Conservation (phyloP, 2,329 filamentous ascomycete species). For the Colletotrichum graminicola region DNA sequence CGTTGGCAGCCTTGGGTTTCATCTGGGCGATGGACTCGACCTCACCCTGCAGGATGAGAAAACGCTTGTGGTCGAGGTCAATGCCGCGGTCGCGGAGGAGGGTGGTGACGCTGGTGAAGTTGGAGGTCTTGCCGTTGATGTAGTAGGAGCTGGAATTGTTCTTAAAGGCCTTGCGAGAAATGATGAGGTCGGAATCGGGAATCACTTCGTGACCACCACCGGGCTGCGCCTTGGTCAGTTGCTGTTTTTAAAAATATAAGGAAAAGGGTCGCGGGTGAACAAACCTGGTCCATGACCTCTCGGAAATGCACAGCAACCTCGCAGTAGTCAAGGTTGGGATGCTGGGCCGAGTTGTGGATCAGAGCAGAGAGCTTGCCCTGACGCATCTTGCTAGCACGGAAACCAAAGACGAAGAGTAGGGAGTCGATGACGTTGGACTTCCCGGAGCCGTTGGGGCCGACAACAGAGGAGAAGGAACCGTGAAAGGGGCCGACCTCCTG, state of each 20-base stretch:
- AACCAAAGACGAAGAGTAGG: slow-evolving; percentile 97
- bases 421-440: slow-evolving; percentile 99
- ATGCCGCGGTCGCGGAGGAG: slow-evolving; percentile 89
- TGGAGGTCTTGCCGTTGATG: slow-evolving; percentile 90
- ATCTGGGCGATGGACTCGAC: slow-evolving; percentile 99
- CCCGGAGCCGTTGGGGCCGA: slow-evolving; percentile 96
- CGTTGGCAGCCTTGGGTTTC: slow-evolving; percentile 95
- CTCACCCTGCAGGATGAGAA: slow-evolving; percentile 96
- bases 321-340: slow-evolving; percentile 87
- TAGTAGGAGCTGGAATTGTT: slow-evolving; percentile 99
- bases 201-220: slow-evolving; percentile 79
- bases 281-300: slow-evolving; percentile 87
- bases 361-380: slow-evolving; percentile 98
- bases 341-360: slow-evolving; percentile 94
- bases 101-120: slow-evolving; percentile 91
- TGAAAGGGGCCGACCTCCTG: slow-evolving; percentile 98
- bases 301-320: slow-evolving; percentile 98
- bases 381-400: slow-evolving; percentile 98
- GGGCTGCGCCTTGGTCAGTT: slow-evolving; percentile 62
- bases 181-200: slow-evolving; percentile 85
- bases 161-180: slow-evolving; percentile 94
- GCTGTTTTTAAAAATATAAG: not conserved
- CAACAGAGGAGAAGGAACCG: slow-evolving; percentile 95
- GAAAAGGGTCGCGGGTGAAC: slow-evolving; percentile 45
- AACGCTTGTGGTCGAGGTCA: slow-evolving; percentile 97